phyloP scores from a whole-genome alignment of 2,329 filamentous ascomycete genomes.

The Hymenoscyphus repandus region DNA sequence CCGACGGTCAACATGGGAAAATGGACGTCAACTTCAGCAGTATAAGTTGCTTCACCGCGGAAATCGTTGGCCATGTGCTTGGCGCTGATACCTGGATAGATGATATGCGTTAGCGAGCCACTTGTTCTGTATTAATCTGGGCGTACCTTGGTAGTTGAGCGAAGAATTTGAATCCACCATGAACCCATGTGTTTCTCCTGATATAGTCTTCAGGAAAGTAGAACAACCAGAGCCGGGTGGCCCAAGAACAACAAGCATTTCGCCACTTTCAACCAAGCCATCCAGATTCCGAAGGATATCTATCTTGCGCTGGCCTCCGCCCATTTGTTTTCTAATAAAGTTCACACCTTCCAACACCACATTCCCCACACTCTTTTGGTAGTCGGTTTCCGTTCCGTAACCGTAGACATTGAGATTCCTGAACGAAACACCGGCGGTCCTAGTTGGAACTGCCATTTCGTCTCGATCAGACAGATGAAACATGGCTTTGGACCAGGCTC shows the following conservation, averaged over 20 bases:
- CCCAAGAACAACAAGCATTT: conserved; percentile 64
- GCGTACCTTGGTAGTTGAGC: conserved; percentile 50
- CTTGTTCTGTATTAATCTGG: background rate
- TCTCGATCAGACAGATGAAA: conserved; percentile 47
- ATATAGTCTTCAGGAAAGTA: conserved; percentile 56
- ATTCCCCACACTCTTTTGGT: conserved; percentile 61
- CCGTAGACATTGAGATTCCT: conserved; percentile 64
- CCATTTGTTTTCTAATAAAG: conserved; percentile 43
- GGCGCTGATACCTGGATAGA: conserved; percentile 42
- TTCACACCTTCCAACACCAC: conserved; percentile 46
- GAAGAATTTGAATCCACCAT: conserved; percentile 42
- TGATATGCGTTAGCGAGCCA: background rate
- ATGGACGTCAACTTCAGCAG: conserved; percentile 69
- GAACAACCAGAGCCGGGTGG: conserved; percentile 57
- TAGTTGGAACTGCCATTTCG: conserved; percentile 40
- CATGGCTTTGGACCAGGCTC: conserved; percentile 55
- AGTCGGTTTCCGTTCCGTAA: conserved; percentile 63
- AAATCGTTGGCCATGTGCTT: conserved; percentile 46
- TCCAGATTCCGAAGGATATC: conserved; percentile 58
- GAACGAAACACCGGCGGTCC: conserved; percentile 60
- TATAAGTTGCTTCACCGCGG: conserved; percentile 63
- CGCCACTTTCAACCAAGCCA: conserved; percentile 55
- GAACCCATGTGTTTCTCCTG: conserved; percentile 50
- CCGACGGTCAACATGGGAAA: conserved; percentile 71
- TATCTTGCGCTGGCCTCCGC: conserved; percentile 45